Evolutionary conservation across 2,329 filamentous ascomycete genomes (phyloP).

Genomic region (Fusarium caatingaense): DNA sequence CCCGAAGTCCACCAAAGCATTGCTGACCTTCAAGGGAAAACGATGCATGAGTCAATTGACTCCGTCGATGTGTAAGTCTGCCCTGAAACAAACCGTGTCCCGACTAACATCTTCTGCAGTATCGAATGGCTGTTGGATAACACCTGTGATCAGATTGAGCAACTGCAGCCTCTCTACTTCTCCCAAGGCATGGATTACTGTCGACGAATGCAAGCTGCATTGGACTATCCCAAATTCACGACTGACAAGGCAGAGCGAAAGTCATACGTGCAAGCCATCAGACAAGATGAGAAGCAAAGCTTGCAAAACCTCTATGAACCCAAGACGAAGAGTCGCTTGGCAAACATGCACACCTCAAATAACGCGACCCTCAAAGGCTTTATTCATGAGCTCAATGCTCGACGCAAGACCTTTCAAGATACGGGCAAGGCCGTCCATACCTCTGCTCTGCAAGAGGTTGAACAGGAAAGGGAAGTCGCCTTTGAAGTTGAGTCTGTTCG

Average conservation of each 20-base stretch:
- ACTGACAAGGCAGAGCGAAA: slow-evolving; percentile 52
- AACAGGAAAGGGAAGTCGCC: slow-evolving; percentile 68
- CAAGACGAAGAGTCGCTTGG: slow-evolving; percentile 29
- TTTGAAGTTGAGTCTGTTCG: slow-evolving; percentile 67
- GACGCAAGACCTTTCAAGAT: slow-evolving; percentile 41
- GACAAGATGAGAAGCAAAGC: slow-evolving; percentile 66
- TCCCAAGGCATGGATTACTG: slow-evolving; percentile 71
- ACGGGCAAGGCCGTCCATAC: slow-evolving; percentile 52
- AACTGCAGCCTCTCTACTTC: slow-evolving; percentile 68
- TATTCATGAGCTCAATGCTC: slow-evolving; percentile 37
- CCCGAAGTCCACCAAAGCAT: slow-evolving; percentile 73
- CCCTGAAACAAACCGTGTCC: not conserved
- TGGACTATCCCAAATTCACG: slow-evolving; percentile 58
- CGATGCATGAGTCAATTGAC: slow-evolving; percentile 39
- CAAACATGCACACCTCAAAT: slow-evolving; percentile 16
- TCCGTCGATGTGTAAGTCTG: slow-evolving; percentile 49
- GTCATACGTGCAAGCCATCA: slow-evolving; percentile 47
- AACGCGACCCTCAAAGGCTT: slow-evolving; percentile 33
- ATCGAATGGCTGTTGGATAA: slow-evolving; percentile 70
- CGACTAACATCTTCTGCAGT: slow-evolving; percentile 19
- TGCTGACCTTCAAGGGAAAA: slow-evolving; percentile 54
- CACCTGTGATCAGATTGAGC: slow-evolving; percentile 68
- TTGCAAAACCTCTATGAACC: slow-evolving; percentile 68
- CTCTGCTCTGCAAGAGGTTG: slow-evolving; percentile 69
- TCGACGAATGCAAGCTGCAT: slow-evolving; percentile 62